Evolutionary conservation across 768 basidiomycete genomes (phyloP).

Genomic region (Leucocoprinus leucothites): DNA sequence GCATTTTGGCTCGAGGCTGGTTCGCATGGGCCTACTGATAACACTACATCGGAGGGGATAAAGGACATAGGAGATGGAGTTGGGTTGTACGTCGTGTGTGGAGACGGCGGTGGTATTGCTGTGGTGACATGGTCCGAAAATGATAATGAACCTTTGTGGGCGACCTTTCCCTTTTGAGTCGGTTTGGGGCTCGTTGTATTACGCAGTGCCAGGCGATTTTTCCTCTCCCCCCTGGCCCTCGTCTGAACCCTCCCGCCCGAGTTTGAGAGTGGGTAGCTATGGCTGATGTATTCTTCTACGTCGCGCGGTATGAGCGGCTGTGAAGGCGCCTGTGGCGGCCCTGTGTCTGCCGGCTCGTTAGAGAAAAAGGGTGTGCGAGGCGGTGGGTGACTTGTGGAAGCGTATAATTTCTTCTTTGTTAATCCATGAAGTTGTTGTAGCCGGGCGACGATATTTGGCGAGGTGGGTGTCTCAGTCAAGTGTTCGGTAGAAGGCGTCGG

Average conservation of each 20-base stretch:
- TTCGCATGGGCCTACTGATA: not conserved
- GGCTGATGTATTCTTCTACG: slow-evolving; percentile 8
- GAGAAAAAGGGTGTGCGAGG: slow-evolving; percentile 49
- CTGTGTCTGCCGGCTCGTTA: slow-evolving; percentile 38
- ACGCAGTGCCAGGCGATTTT: not conserved
- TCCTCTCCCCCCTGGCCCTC: slow-evolving; percentile 4
- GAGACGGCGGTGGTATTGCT: not conserved
- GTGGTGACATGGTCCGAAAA: too few relatives aligned
- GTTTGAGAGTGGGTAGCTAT: slow-evolving; percentile 8
- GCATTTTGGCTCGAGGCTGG: not conserved
- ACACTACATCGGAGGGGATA: not conserved
- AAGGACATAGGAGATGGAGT: not conserved
- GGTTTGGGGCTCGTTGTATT: slow-evolving; percentile 2
- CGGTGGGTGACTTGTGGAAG: slow-evolving; percentile 34
- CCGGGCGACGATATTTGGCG: slow-evolving; percentile 54
- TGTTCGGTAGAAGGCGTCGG: not conserved
- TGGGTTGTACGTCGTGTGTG: not conserved
- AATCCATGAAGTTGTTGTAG: slow-evolving; percentile 67
- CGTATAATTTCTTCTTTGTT: slow-evolving; percentile 67
- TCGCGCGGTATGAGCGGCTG: slow-evolving; percentile 26
- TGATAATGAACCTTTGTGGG: not conserved
- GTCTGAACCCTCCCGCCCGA: slow-evolving; percentile 3
- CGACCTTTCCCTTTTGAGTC: not conserved
- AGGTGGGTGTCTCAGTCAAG: slow-evolving; percentile 16
- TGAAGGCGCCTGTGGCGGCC: slow-evolving; percentile 21